phyloP scores from a whole-genome alignment of 2,329 filamentous ascomycete genomes.

The Penicillium sp. region DNA sequence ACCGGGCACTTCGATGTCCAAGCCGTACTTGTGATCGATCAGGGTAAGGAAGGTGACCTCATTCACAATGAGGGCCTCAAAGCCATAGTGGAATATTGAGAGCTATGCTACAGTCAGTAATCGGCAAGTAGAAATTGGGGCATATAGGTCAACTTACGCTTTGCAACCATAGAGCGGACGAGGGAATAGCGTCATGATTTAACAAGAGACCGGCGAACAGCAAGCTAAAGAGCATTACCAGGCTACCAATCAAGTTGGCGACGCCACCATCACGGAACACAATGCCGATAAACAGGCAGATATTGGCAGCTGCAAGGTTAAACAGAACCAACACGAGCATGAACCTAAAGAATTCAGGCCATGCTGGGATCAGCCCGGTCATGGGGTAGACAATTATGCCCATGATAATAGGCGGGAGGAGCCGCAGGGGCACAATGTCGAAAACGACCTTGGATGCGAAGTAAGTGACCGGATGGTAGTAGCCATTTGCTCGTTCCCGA shows the following conservation, averaged over 20 bases:
- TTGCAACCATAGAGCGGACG: constrained; percentile 85
- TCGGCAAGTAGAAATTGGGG: neutral
- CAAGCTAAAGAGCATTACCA: constrained; percentile 97
- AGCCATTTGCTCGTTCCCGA: constrained; percentile 91
- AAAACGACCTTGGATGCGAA: constrained; percentile 97
- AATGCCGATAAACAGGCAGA: constrained; percentile 95
- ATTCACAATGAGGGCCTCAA: constrained; percentile 95
- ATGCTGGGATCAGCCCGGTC: constrained; percentile 85
- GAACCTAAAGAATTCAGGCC: constrained; percentile 84
- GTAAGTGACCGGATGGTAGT: constrained; percentile 92
- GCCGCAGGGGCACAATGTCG: constrained; percentile 89
- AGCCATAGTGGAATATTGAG: constrained; percentile 97
- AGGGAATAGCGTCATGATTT: constrained; percentile 90
- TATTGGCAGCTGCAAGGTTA: constrained; percentile 88
- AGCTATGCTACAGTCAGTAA: constrained; percentile 51
- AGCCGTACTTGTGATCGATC: constrained; percentile 90
- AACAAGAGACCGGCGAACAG: constrained; percentile 91
- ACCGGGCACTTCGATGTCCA: constrained; percentile 94
- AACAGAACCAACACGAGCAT: constrained; percentile 90
- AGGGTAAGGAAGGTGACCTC: constrained; percentile 89
- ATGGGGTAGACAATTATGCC: constrained; percentile 96
- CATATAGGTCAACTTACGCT: constrained; percentile 52
- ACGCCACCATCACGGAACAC: constrained; percentile 89
- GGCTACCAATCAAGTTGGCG: constrained; percentile 86
- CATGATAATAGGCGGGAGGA: constrained; percentile 93